Percentiles rank a stretch among this genome's conserved stretches.
phyloP scores from a whole-genome alignment of 768 basidiomycete species.

The Hirschioporus abietinus region DNA sequence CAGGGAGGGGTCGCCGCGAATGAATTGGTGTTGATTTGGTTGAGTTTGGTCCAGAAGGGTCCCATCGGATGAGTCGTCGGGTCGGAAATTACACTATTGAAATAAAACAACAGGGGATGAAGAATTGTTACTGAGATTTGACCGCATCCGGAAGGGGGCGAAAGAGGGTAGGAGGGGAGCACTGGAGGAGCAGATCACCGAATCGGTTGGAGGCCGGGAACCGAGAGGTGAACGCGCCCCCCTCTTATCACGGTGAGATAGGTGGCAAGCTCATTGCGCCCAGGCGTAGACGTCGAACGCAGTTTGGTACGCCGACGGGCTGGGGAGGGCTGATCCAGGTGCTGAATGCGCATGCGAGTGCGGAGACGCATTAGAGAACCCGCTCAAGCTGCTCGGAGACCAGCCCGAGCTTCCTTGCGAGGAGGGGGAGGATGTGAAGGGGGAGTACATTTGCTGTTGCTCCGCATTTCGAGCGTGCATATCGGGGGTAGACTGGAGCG shows the following conservation, averaged over 20 bases:
- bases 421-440: background rate
- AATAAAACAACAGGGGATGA: background rate
- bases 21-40: background rate
- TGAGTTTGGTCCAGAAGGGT: background rate
- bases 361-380: background rate
- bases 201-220: background rate
- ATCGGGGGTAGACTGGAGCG: background rate
- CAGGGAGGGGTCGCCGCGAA: background rate
- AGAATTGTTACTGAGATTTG: background rate
- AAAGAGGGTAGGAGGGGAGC: background rate
- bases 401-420: background rate
- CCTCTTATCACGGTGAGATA: background rate
- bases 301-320: background rate
- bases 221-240: background rate
- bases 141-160: background rate
- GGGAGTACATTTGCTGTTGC: background rate
- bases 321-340: background rate
- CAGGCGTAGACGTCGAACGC: background rate
- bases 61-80: background rate
- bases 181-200: background rate
- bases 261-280: background rate
- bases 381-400: background rate
- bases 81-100: background rate
- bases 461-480: background rate
- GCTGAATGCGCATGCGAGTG: background rate